phyloP scores from a whole-genome alignment of 352 stramenopile species.

The Peronosclerospora sorghi region DNA sequence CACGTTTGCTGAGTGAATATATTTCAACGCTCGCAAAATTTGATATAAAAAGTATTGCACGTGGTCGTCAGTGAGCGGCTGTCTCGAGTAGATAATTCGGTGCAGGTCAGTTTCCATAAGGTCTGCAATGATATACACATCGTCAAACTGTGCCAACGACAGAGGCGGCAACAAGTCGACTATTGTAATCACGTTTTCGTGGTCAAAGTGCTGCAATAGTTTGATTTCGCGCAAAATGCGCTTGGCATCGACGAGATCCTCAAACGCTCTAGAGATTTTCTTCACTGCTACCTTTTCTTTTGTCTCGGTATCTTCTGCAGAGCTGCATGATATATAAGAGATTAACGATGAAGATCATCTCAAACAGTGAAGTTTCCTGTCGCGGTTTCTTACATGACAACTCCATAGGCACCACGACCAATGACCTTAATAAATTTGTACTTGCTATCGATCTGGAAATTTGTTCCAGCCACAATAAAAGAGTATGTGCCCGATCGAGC shows the following conservation, averaged over 20 bases:
- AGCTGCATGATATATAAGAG: constrained; percentile 24
- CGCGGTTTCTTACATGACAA: constrained; percentile 80
- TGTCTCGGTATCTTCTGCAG: constrained; percentile 71
- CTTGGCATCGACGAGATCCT: constrained; percentile 98
- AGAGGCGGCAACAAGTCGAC: constrained; percentile 90
- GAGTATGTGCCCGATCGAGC: constrained; percentile 54
- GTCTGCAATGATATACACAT: constrained; percentile 97
- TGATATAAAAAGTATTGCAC: constrained; percentile 93
- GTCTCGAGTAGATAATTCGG: constrained; percentile 95
- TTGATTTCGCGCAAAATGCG: constrained; percentile 97
- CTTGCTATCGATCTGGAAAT: constrained; percentile 87
- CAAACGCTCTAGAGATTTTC: constrained; percentile 87
- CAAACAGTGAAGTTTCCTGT: no score
- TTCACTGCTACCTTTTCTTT: constrained; percentile 82
- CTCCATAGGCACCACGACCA: constrained; percentile 89
- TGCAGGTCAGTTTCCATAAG: constrained; percentile 98
- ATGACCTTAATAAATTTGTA: constrained; percentile 94
- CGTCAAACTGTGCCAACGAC: constrained; percentile 90
- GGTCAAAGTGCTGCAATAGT: constrained; percentile 88
- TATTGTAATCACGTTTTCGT: constrained; percentile 94
- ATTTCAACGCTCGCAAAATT: constrained; percentile 92
- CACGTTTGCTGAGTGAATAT: constrained; percentile 90
- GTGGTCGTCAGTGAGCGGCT: constrained; percentile 87
- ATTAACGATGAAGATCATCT: not conserved
- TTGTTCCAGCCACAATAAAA: constrained; percentile 79